Evolutionary conservation across 2,329 filamentous ascomycete species (phyloP), one percentile per base, ranked within the genome.

Genomic region (Pseudocercospora vitis): DNA sequence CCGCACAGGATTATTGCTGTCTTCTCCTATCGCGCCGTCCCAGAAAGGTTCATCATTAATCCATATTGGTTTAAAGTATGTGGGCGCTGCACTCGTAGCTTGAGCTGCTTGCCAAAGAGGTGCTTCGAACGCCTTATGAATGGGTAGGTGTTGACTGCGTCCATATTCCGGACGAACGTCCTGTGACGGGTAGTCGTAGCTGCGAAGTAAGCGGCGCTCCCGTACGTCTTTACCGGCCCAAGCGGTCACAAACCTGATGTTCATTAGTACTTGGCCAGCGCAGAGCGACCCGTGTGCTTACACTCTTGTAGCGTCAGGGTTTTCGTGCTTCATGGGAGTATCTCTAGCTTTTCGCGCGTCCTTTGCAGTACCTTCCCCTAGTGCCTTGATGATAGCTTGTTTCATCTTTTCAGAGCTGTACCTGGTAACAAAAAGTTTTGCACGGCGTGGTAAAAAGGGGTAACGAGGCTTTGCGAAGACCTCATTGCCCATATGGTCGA

Each of bases 81-180:
- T 48, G 2, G 59, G 59, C 2, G 61, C 61, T 4, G 61, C 57
- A 19, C 54, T 57, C 0, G 61, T 63, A 12, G 61, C 59, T n/a
- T 57, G 53, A 3, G 55, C 59, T 1, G 51, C 56, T 12, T 51
- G 18, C 55, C 53, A 63, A 16, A 63, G 50, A 1, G 55, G 50
- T 2, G 29, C 42, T 4, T 47, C 32, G 6, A 49, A 46, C 8
- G 60, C 58, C 2, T 26, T 31, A 6, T 19, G 6, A 2, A 35
- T 9, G 16, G 55, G 51, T 2, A 9, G 5, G 3, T 50, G 24
- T 4, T 23, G 33, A 35, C 37, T 23, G n/a, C n/a, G n/a, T 31
- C 54, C 42, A 4, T 48, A 47, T 1, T 32, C 26, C 7, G 29
- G n/a, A 42, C 44, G 21, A 12, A 47, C 19, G 2, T 14, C 19